Evolutionary conservation across 2,329 filamentous ascomycete species (phyloP), one percentile per base, ranked within the genome.

Genomic region (Plectosphaerella sp.): DNA sequence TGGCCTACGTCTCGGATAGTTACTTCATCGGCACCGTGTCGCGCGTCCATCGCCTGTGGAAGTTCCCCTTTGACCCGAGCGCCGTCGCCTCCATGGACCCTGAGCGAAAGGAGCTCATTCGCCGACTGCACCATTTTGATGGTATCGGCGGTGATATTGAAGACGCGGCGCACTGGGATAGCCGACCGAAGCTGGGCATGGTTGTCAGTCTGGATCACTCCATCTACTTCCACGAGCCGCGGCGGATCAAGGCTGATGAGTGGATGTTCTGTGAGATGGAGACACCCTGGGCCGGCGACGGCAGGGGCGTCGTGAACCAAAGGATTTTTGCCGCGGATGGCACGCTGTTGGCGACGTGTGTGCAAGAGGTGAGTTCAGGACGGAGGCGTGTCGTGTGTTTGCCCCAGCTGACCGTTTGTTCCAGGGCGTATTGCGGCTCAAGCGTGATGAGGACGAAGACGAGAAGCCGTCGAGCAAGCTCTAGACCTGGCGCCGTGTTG

Each of bases 21-120:
- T 94, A 89, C 73, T 97, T 99, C 71, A 92, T 97, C 67, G 92
- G 89, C 39, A 97, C 92, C 2, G 83, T 97, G 8, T 78, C 86
- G 25, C 83, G 90, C 18, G 86, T 92, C 51, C 92, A 97, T 69
- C 80, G 83, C 52, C 78, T 97, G 36, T 92, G 88, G 80, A 79
- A 89, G 14, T 90, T 89, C 66, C 82, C 80, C 1, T 79, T 76
- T 47, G 55, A 73, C 12, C 76, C 77, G 2, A 70, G 78, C 51
- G 75, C 81, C 36, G 73, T 84, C n/a, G 74, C 78, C n/a, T 64
- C 69, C 14, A 67, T 81, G 54, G 65, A 79, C 14, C 68, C 69
- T 47, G 71, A 71, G 25, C 51, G 72, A 51, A 63, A 66, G 53
- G 62, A 64, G 24, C 66, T 70, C 49, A 60, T 79, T 9, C 61